Evolutionary conservation across 805 yeast species (phyloP), one percentile per base, ranked within the genome.

Genomic region (Pichia cabralensis): DNA sequence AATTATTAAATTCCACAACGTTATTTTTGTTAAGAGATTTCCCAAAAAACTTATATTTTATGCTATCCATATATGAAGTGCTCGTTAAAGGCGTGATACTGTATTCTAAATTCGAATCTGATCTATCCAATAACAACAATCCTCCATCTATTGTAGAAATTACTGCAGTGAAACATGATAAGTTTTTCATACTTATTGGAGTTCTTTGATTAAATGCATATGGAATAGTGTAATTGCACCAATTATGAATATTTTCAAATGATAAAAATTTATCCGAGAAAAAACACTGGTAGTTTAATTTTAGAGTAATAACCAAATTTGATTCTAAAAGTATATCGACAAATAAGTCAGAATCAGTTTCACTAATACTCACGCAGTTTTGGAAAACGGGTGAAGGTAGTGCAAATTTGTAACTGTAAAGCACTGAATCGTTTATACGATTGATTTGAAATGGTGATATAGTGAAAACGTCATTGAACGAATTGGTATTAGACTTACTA

Each of bases 111-210:
- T 35, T 41, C n/a, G 38, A 38, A 14, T 26, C 25, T 2, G 32
- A 28, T 44, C 74, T 60, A 23, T 47, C 45, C 38, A 80, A 60
- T 29, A 75, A 76, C 32, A 84, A 56, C 27, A 86, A 52, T 1
- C 88, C 84, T 18, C 96, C 96, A 56, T 88, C 94, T 28, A 67
- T 65, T 31, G 86, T 61, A 5, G 84, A 64, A 0, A 80, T 73
- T 3, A 85, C 51, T 8, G 75, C 49, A 29, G 67, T 64, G 3
- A 50, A 46, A 0, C 58, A 41, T 22, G 71, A 65, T 12, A 76
- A 54, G 1, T 78, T 53, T 32, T 64, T 41, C 40, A 80, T 46
- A 15, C 65, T 55, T 28, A 71, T 69, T 2, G 89, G 85, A 17
- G 57, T 55, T 46, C 80, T 64, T 6, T 71, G 50, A 22, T 70